A percentile compares a stretch with the other conserved stretches of the same genome.
Evolutionary conservation across 345 rosid species (phyloP).

Genomic region (Eucalyptus regnans): DNA sequence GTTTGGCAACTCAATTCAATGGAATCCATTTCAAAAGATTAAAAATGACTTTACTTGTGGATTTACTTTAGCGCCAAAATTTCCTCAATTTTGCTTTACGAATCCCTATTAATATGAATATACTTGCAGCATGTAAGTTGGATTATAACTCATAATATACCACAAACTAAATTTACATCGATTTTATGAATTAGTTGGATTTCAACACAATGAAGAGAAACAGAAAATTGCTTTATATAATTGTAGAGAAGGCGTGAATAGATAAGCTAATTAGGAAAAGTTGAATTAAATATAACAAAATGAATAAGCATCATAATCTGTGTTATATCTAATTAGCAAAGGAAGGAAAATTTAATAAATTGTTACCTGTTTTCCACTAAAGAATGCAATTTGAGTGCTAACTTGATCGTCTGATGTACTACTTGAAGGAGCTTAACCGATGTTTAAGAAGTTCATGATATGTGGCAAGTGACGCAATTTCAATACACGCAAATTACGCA

Average conservation of each 20-base stretch:
- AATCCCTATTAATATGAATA: not conserved
- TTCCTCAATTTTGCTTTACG: not conserved
- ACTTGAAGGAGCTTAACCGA: fast-evolving
- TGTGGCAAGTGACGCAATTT: not conserved
- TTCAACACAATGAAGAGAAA: not conserved
- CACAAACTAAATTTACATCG: not conserved
- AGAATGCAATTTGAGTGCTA: not conserved
- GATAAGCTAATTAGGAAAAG: not conserved
- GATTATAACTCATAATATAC: too few species aligned
- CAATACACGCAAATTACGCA: not conserved
- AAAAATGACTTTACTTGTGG: not conserved
- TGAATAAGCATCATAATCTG: not conserved
- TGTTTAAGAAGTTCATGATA: fast-evolving
- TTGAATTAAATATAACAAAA: fast-evolving
- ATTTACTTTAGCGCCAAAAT: not conserved
- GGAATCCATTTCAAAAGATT: too few species aligned
- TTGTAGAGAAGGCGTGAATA: not conserved
- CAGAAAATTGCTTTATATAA: not conserved
- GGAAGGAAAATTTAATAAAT: fast-evolving
- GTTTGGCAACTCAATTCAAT: too few species aligned
- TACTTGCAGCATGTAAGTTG: not conserved
- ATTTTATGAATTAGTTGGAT: not conserved
- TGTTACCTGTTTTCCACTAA: not conserved
- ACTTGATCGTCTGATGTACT: fast-evolving
- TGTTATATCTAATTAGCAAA: not conserved